Base-by-base conservation (phyloP, 768 basidiomycete species). In the Collybiopsis luxurians region DNA sequence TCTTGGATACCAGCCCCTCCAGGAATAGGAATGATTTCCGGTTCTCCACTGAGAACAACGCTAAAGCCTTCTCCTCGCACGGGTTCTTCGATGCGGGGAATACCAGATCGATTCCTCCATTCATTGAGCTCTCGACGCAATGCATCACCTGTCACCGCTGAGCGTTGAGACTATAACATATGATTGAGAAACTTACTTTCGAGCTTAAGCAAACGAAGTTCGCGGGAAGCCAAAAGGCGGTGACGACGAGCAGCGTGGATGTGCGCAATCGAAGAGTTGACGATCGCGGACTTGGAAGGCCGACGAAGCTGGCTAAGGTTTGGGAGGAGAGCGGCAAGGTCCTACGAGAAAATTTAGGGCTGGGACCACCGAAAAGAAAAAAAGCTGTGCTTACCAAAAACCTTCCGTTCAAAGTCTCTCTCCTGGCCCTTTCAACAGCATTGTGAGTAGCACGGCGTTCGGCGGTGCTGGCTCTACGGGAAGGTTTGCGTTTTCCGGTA, bases 391-490 rank as follows among this genome's bases (percentile, higher is more conserved):
- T 66, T 68, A 87, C 90, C 64, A 97, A 76, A 78, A 98, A 98
- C 58, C 94, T 83, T 54, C 89, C 84, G 69, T 98, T 98, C 52
- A 98, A 77, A 43, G 90, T 95, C 76, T 98, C 96, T 48, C 96
- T 78, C 49, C 96, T 83, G 67, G 90, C 89, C 50, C 96, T 82
- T 76, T 98, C 96, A 57, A 98, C 93, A 30, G 97, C 96, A 69
- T 98, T 99, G 76, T 99, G 96, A 21, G 92, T 95, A 4, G 94
- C 93, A 36, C 96, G 79, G 71, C 95, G 91, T 71, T 98, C 96
- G 53, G 95, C 95, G 52, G 95, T 98, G 75, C 96, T 97, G 51
- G 95, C 95, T 30, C 95, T 84, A 60, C 93, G 81, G 66, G 83
- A 84, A 52, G 92, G 85, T 71, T 95, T 96, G 69, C 89, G 84